Evolutionary conservation across 148 eudicot species (phyloP), one percentile per base, ranked within the genome.

Genomic region (Camellia japonica): DNA sequence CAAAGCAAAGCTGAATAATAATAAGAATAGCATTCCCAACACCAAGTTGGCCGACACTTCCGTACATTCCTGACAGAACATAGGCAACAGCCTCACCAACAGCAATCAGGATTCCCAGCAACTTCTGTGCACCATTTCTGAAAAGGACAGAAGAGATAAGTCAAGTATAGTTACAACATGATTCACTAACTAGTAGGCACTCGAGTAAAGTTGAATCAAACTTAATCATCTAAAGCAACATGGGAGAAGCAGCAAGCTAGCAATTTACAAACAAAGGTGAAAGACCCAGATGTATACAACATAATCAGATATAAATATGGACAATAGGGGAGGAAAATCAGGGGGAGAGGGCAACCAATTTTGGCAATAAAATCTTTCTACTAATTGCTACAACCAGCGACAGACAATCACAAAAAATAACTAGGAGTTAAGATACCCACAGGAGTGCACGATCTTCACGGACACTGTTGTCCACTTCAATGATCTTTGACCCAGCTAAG

Each of bases 71-170:
- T 13, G 95, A 93, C 38, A 93, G 92, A 78, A 93, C 97, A 86
- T 91, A 93, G 51, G 97, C 97, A 71, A 93, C 94, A 55, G 97
- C 97, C 83, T 93, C 95, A 76, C 97, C 95, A 78, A 93, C 86
- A 73, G 92, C 97, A 76, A 93, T 93, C 75, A 93, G 81, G 82
- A 93, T 91, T 46, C 97, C 97, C 76, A 93, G 71, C 85, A 93
- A 84, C 84, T 93, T 93, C 81, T 93, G 97, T 69, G 93, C 97
- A 85, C 94, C 97, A 78, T 90, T 93, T 64, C 94, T 91, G 77
- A 20, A 3, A 47, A 75, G 78, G 49, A 44, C 7, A 51, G 59
- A 14, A 69, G 66, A 60, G 44, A 61, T 43, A 78, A 70, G 54
- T 42, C 75, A 71, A 78, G 6, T 59, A 20, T 55, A 47, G 55